phyloP scores from a whole-genome alignment of 768 basidiomycete species.

The Termitomyces titanicus region DNA sequence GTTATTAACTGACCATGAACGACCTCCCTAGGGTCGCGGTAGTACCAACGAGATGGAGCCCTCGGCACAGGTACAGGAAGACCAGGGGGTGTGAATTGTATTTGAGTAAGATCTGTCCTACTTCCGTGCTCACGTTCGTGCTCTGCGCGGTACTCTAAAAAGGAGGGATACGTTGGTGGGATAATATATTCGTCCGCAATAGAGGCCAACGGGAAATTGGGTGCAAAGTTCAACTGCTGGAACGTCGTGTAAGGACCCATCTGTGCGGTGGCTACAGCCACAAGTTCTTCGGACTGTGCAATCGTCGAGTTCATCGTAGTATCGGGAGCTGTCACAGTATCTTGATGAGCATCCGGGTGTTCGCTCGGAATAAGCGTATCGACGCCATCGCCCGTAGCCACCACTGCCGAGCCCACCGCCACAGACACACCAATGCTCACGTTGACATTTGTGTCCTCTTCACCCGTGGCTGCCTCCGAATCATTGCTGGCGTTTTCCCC shows the following conservation, averaged over 20 bases:
- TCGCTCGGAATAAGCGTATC: constrained; percentile 38
- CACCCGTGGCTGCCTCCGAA: constrained; percentile 39
- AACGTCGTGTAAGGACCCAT: constrained; percentile 89
- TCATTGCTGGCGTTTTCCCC: constrained; percentile 43
- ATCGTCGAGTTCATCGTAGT: constrained; percentile 30
- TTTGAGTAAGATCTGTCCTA: constrained; percentile 47
- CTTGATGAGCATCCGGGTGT: constrained; percentile 35
- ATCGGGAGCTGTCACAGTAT: constrained; percentile 30
- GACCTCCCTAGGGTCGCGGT: constrained; percentile 77
- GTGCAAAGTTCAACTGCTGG: constrained; percentile 84
- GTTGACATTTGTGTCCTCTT: constrained; percentile 55
- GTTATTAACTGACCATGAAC: constrained; percentile 63
- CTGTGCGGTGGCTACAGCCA: constrained; percentile 63
- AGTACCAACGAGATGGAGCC: constrained; percentile 76
- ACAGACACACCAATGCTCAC: constrained; percentile 64
- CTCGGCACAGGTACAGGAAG: constrained; percentile 67
- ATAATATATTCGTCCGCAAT: constrained; percentile 92
- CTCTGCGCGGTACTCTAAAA: constrained; percentile 63
- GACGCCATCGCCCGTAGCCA: constrained; percentile 29
- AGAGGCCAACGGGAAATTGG: constrained; percentile 81
- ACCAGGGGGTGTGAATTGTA: constrained; percentile 78
- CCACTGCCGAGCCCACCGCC: constrained; percentile 34
- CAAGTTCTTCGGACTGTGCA: constrained; percentile 60
- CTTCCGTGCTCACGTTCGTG: constrained; percentile 56
- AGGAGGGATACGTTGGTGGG: constrained; percentile 83